Base-by-base conservation (phyloP, 2,329 filamentous ascomycete genomes). In the Trichoderma breve region DNA sequence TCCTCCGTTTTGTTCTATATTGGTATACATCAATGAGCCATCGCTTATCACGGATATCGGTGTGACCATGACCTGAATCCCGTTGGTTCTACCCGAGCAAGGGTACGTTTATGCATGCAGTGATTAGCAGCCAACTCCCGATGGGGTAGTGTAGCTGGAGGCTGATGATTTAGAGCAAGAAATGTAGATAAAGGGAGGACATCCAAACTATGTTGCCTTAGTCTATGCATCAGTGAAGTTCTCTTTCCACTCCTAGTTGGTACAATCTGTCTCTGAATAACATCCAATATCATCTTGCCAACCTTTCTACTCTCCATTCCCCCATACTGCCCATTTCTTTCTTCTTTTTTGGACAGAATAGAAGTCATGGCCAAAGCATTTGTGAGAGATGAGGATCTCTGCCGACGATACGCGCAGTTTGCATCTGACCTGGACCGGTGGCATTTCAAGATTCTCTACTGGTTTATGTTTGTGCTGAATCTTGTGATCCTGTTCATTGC, bases 371-470 rank as follows among this genome's bases (percentile, higher is more conserved):
- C 57, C 6, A 36, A 30, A 39, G 18, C 24, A 6, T 72, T 72
- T 18, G 14, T 53, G 3, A 53, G 30, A 28, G 66, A 72, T 39
- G 66, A 70, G 2, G 77, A 77, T 43, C 77, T 83, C 18, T 84
- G 83, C 72, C 67, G 75, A 28, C 75, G 79, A 53, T 85, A 85
- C 75, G 85, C 85, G 43, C 76, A 79, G 57, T 86, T 86, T 74
- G 83, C 85, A 32, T 78, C 81, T 6, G 76, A 83, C 72, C 77
- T 86, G 73, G 80, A 79, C 12, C 76, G 82, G 66, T 77, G 78
- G 75, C 79, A 86, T 74, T 85, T 85, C 73, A 83, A 84, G 73
- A 75, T 82, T 14, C 78, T 86, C 28, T 87, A 85, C 78, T 87
- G 84, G 84, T 74, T 76, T 12, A 73, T 87, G 64, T 87, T 86